phyloP scores from a whole-genome alignment of 2,329 filamentous ascomycete genomes.

The Fusarium continuum region DNA sequence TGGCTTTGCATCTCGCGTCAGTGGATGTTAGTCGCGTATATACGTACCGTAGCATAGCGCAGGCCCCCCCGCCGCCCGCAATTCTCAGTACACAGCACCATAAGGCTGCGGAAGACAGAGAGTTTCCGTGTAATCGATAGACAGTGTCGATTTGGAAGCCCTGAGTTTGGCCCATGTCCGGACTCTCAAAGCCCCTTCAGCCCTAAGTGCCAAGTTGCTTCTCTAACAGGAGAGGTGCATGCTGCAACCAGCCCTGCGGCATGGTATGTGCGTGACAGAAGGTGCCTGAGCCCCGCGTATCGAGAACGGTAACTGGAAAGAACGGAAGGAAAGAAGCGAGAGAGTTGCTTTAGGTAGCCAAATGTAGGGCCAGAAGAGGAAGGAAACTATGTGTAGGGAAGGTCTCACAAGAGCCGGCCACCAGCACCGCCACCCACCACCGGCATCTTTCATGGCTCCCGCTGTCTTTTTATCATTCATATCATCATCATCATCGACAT shows the following conservation, averaged over 20 bases:
- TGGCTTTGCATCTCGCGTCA: constrained; percentile 17
- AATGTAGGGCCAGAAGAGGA: constrained; percentile 28
- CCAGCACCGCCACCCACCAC: not conserved
- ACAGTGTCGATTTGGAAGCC: constrained; percentile 23
- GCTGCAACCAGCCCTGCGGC: constrained; percentile 35
- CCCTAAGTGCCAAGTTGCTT: constrained; percentile 34
- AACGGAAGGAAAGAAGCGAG: constrained; percentile 28
- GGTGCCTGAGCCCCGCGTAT: constrained; percentile 34
- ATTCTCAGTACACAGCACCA: not conserved
- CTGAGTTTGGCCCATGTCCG: not conserved
- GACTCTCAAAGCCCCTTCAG: constrained; percentile 23
- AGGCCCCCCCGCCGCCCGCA: constrained; percentile 9
- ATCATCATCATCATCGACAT: constrained; percentile 7
- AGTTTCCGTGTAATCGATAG: constrained; percentile 2
- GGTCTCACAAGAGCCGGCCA: constrained; percentile 28
- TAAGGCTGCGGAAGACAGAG: constrained; percentile 13
- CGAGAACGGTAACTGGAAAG: constrained; percentile 33
- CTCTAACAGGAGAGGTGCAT: constrained; percentile 37
- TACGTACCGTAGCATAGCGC: not conserved
- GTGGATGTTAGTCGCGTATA: constrained; percentile 15
- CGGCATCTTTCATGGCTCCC: not conserved
- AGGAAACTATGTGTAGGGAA: constrained; percentile 22
- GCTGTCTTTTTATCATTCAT: not conserved
- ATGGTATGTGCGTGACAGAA: constrained; percentile 29
- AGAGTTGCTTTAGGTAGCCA: constrained; percentile 3